A percentile compares a stretch with the other conserved stretches of the same genome.
Conservation (phyloP, 2,329 filamentous ascomycete genomes). For the Graphiopsis chlorocephala region DNA sequence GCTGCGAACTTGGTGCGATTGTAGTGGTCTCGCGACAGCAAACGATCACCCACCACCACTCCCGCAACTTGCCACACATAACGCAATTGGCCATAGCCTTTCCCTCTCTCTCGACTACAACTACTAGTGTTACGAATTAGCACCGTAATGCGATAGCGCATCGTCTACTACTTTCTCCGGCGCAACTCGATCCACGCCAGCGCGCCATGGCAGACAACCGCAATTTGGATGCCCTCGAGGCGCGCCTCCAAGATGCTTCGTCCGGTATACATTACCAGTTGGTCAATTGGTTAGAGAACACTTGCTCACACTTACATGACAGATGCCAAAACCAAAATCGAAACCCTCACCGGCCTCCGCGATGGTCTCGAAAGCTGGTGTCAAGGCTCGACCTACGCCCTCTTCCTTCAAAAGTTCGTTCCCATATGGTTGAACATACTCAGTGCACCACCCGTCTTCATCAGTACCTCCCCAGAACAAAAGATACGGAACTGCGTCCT, state of each 20-base stretch:
- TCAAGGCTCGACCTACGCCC: constrained; percentile 69
- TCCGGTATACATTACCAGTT: neutral
- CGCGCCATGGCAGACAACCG: constrained; percentile 36
- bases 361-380: constrained; percentile 91
- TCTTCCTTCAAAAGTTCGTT: constrained; percentile 83
- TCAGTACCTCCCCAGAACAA: constrained; percentile 86
- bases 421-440: constrained; percentile 86
- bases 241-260: constrained; percentile 45
- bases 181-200: constrained; percentile 8
- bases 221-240: constrained; percentile 47
- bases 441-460: constrained; percentile 82
- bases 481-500: constrained; percentile 90
- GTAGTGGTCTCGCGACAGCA: neutral
- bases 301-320: neutral
- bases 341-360: constrained; percentile 79
- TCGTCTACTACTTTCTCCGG: neutral
- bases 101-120: neutral
- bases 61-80: neutral
- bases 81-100: neutral
- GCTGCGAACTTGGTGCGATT: neutral
- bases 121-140: neutral
- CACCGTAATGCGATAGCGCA: constrained; percentile 13
- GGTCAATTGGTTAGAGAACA: neutral
- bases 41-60: neutral
- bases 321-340: constrained; percentile 81